Evolutionary conservation across 257 asterid species (phyloP).

Genomic region (Oldenlandia corymbosa): DNA sequence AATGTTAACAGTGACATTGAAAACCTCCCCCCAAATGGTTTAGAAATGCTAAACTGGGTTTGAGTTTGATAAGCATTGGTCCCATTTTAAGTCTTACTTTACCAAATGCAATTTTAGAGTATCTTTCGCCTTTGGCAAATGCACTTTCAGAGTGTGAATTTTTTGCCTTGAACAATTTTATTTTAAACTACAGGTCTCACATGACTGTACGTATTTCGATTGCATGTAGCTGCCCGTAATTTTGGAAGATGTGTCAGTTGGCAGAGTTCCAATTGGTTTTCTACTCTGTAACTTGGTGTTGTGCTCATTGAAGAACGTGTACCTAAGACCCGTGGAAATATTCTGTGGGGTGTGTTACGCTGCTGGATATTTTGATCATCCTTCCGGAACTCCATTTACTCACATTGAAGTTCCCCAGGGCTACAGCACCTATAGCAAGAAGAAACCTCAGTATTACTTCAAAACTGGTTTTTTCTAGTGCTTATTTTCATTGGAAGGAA

Average conservation of each 20-base stretch:
- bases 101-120: not conserved
- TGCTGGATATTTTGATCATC: slow-evolving; percentile 69
- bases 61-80: not conserved
- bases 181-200: slow-evolving; percentile 60
- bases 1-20: too few relatives aligned
- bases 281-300: slow-evolving; percentile 62
- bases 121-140: too few relatives aligned
- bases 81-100: not conserved
- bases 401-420: slow-evolving; percentile 25
- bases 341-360: slow-evolving; percentile 70
- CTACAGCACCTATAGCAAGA: slow-evolving; percentile 11
- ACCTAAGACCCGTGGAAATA: slow-evolving; percentile 68
- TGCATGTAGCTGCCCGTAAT: slow-evolving; percentile 64
- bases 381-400: slow-evolving; percentile 46
- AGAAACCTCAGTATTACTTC: slow-evolving; percentile 35
- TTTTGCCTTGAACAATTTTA: not conserved
- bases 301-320: slow-evolving; percentile 64
- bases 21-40: too few relatives aligned
- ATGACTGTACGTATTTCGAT: slow-evolving; percentile 93
- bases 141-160: too few relatives aligned
- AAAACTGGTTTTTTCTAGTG: slow-evolving; percentile 83
- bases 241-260: slow-evolving; percentile 44
- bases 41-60: not conserved
- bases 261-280: slow-evolving; percentile 73
- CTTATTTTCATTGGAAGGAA: slow-evolving; percentile 73